Evolutionary conservation across 768 basidiomycete genomes (phyloP).

Genomic region (Xerocomus spinulosus): DNA sequence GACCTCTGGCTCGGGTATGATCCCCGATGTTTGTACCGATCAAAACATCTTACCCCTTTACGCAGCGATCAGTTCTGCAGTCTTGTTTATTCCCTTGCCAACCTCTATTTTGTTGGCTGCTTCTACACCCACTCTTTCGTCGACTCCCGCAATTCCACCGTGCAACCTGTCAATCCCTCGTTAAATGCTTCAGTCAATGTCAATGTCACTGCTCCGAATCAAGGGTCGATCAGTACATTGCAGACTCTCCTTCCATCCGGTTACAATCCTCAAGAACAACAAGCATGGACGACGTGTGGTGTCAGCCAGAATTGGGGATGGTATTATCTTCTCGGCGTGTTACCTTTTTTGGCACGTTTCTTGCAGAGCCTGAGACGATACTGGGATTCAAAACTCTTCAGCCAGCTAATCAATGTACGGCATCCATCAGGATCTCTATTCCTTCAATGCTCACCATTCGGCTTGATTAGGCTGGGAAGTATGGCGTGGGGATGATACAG

Average conservation of each 20-base stretch:
- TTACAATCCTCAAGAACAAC: slow-evolving; percentile 35
- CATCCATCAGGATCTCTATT: background rate
- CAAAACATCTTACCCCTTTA: slow-evolving; percentile 5
- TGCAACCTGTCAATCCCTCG: background rate
- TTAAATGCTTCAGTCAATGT: background rate
- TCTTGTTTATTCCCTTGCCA: slow-evolving; percentile 67
- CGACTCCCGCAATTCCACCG: background rate
- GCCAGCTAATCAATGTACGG: slow-evolving; percentile 85
- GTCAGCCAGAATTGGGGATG: slow-evolving; percentile 52
- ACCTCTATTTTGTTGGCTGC: slow-evolving; percentile 72
- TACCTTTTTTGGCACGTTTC: slow-evolving; percentile 75
- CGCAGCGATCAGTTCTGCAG: slow-evolving; percentile 79
- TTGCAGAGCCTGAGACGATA: slow-evolving; percentile 88
- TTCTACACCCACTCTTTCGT: slow-evolving; percentile 44
- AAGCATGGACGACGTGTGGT: slow-evolving; percentile 42
- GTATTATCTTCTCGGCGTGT: slow-evolving; percentile 50
- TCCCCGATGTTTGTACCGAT: background rate
- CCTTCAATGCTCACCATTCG: background rate
- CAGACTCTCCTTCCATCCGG: slow-evolving; percentile 3
- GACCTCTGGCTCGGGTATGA: slow-evolving; percentile 88
- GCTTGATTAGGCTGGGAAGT: slow-evolving; percentile 73
- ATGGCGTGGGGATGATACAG: slow-evolving; percentile 58
- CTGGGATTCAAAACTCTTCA: slow-evolving; percentile 62
- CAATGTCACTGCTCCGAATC: background rate
- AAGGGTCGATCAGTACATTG: background rate